Base-by-base conservation (phyloP, 768 basidiomycete species). In the Lactarius akahatsu region DNA sequence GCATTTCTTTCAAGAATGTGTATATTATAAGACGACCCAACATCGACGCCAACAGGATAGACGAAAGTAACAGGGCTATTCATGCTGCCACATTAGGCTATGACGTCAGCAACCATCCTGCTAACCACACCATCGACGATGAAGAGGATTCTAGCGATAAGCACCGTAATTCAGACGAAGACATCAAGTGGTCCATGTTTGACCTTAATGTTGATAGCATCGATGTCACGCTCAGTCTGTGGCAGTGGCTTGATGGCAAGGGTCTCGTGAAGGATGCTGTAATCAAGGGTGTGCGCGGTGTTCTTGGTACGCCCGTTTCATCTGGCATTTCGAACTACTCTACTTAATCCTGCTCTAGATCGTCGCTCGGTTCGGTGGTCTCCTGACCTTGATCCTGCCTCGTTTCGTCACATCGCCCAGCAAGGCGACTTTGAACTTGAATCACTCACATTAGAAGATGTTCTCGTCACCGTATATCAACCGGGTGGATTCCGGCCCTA, bases 1-100 rank as follows among this genome's bases (percentile, higher is more conserved):
- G 90, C 16, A 89, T 99, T 62, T 95, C 95, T 0, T 96, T 99
- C 83, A 94, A 94, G 75, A 97, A 98, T 71, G 96, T 98, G 54
- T 98, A 92, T 72, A 82, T 99, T 56, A 96, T 94, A 28, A 88
- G 94, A 11, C 83, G 94, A 6, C 90, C 92, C 2, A 60, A 20
- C 56, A 63, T 20, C 40, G 68, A 23, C 28, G 23, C 34, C 45
- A 59, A 23, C 26, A 47, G 57, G 34, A 40, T 34, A 45, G 50
- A 55, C 11, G 43, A 59, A 50, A 62, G 34, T 5, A 65, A 67
- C 18, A 71, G 76, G 18, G 84, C 77, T 36, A 84, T 89, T 66
- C 77, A 79, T 68, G 83, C 85, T 1, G 90, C 54, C 30, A 62
- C 87, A 1, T 79, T 85, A 13, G 88, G 88, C 3, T 91, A 92